Conservation (phyloP, 257 asterid species). For the Thymus mandschuricus region DNA sequence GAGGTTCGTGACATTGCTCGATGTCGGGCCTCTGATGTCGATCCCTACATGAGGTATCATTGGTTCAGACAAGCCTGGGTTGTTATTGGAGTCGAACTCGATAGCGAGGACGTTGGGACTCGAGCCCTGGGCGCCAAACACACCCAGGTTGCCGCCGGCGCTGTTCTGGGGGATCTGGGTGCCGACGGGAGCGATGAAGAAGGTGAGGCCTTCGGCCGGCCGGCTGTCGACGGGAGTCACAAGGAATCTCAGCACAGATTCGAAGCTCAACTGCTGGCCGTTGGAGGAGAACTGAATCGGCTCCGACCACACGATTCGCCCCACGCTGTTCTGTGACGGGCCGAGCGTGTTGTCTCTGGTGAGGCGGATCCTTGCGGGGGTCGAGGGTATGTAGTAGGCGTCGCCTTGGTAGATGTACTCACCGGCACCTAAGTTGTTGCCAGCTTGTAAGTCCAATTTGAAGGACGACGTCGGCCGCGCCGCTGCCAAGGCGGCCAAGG, state of each 20-base stretch:
- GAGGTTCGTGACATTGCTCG: neutral
- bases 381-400: neutral
- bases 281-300: neutral
- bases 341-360: neutral
- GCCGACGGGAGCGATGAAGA: neutral
- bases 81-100: neutral
- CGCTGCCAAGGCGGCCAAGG: too few species aligned
- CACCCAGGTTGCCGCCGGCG: neutral
- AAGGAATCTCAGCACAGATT: neutral
- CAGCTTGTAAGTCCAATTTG: too few species aligned
- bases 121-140: neutral
- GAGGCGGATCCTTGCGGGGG: neutral
- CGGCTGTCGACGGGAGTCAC: neutral
- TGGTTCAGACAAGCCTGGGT: too few species aligned
- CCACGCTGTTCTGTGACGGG: neutral
- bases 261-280: neutral
- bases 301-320: neutral
- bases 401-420: conserved; percentile 1
- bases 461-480: too few species aligned
- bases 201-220: neutral
- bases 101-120: neutral
- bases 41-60: conserved; percentile 10
- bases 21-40: neutral
- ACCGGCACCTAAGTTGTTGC: too few species aligned
- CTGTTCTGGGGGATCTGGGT: too few species aligned